Conservation (phyloP, 306 rosid species). For the Pterocarpus santalinus region DNA sequence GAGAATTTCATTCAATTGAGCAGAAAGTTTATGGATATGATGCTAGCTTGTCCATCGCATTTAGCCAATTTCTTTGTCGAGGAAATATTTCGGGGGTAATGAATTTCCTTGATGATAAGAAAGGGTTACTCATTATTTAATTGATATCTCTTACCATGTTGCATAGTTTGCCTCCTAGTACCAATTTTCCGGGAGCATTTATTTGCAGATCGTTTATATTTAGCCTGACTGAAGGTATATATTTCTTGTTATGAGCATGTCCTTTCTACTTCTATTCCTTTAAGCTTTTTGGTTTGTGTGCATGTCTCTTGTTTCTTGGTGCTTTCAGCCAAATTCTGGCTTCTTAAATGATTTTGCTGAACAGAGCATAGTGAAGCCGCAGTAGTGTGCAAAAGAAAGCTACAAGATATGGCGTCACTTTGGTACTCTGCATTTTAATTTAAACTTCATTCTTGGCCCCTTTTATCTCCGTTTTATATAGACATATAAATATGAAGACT, state of each 20-base stretch:
- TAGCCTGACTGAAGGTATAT: no score
- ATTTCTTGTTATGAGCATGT: background rate
- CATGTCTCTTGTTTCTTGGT: background rate
- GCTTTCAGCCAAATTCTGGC: background rate
- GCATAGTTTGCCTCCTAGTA: background rate
- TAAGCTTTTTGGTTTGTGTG: no score
- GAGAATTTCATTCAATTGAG: background rate
- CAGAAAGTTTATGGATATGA: background rate
- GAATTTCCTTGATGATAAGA: background rate
- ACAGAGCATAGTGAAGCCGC: background rate
- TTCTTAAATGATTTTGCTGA: background rate
- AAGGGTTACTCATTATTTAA: background rate
- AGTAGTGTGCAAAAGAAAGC: no score
- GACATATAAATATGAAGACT: no score
- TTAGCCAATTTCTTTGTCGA: background rate
- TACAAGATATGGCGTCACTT: no score
- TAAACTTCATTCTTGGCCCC: no score
- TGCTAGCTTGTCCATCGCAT: background rate
- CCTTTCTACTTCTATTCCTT: background rate
- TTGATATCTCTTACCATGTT: background rate
- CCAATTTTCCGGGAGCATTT: conserved; percentile 1
- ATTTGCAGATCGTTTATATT: background rate
- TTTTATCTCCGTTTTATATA: no score
- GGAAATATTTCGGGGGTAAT: background rate
- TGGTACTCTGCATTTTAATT: no score